Evolutionary conservation across 176 grass and related monocot genomes (phyloP).

Genomic region (Oryza longistaminata): DNA sequence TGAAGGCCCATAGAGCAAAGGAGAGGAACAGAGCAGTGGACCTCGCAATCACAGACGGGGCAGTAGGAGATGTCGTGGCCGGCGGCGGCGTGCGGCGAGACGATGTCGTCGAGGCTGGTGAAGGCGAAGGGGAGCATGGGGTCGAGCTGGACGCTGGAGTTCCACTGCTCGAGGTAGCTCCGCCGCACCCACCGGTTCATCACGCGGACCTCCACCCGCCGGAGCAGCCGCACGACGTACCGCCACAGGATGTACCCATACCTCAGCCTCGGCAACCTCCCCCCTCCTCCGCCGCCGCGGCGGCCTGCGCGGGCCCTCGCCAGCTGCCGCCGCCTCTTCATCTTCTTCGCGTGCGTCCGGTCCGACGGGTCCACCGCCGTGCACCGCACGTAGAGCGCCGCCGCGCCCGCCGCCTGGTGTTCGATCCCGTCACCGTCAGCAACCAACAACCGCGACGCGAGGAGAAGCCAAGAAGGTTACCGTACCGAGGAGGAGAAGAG

Average conservation of each 20-base stretch:
- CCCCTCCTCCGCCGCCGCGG: background rate
- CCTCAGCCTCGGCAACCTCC: slow-evolving; percentile 60
- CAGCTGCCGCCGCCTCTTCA: slow-evolving; percentile 42
- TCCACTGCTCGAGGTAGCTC: slow-evolving; percentile 86
- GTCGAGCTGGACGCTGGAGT: slow-evolving; percentile 70
- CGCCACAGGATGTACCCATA: slow-evolving; percentile 84
- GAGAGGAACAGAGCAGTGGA: background rate
- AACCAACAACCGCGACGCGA: too few relatives aligned
- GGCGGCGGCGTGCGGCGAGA: slow-evolving; percentile 50
- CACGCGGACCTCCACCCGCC: slow-evolving; percentile 57
- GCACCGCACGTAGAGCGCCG: slow-evolving; percentile 68
- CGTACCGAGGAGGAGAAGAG: slow-evolving; percentile 75
- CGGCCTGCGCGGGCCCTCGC: slow-evolving; percentile 11
- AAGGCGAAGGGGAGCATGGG: slow-evolving; percentile 88
- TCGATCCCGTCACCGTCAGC: slow-evolving; percentile 13
- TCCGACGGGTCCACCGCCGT: slow-evolving; percentile 85
- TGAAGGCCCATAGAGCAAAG: background rate
- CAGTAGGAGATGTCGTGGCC: slow-evolving; percentile 84
- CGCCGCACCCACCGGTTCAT: slow-evolving; percentile 72
- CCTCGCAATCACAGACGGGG: slow-evolving; percentile 90
- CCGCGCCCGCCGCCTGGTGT: slow-evolving; percentile 48
- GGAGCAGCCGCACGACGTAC: slow-evolving; percentile 48
- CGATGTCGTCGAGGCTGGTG: slow-evolving; percentile 65
- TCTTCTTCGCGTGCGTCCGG: slow-evolving; percentile 60
- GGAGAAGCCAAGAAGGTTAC: background rate